Evolutionary conservation across 139 green algal genomes (phyloP).

Genomic region (Chlamydomonas incerta): DNA sequence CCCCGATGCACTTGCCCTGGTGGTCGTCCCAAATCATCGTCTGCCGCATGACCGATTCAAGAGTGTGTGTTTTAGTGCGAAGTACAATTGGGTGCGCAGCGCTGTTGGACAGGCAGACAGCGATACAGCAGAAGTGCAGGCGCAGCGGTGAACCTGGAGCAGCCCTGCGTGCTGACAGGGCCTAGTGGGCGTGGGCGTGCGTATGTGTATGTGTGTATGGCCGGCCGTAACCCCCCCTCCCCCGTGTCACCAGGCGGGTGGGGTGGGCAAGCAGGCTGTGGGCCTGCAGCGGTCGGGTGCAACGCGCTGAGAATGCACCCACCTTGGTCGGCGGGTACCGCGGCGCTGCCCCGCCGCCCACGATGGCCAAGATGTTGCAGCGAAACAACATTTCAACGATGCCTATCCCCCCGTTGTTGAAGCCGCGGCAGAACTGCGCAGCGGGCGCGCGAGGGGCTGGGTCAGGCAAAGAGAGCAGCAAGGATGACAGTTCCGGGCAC

Average conservation of each 20-base stretch:
- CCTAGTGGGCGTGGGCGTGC: too few species aligned
- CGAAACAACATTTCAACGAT: conserved; percentile 97
- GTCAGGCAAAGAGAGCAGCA: neutral
- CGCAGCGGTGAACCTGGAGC: too few species aligned
- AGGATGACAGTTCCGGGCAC: neutral
- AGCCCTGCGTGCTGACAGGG: too few species aligned
- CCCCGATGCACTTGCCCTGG: conserved; percentile 92
- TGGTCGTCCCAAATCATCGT: conserved; percentile 99
- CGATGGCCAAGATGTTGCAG: conserved; percentile 96
- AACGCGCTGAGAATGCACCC: neutral
- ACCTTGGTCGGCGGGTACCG: conserved; percentile 90
- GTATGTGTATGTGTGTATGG: too few species aligned
- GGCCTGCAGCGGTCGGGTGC: too few species aligned
- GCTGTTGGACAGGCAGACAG: neutral
- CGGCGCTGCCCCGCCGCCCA: conserved; percentile 87
- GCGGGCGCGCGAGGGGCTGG: too few species aligned
- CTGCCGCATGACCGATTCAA: conserved; percentile 63
- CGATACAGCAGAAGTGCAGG: neutral
- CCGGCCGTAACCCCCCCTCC: too few species aligned
- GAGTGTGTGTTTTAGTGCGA: too few species aligned
- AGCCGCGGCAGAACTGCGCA: conserved; percentile 87
- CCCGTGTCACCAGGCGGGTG: too few species aligned
- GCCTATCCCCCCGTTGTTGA: conserved; percentile 82
- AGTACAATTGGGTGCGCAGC: too few species aligned
- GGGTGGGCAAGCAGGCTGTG: too few species aligned